Evolutionary conservation across 164 flowering plant genomes (phyloP), one percentile per base, ranked within the genome.

Genomic region (Chimonanthus salicifolius): DNA sequence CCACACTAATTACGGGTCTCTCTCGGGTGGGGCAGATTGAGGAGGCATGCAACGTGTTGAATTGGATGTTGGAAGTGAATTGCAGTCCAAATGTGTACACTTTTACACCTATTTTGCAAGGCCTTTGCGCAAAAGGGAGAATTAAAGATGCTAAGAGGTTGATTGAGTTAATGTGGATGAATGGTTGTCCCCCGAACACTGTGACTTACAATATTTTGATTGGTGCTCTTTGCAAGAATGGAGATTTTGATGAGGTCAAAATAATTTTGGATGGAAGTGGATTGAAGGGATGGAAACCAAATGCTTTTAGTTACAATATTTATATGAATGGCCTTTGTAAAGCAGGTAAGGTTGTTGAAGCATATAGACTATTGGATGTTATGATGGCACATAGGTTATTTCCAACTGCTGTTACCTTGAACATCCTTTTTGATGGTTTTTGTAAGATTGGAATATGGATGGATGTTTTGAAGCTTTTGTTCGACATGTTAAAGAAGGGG

Each of bases 291-390:
- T 75, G 72, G 68, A 71, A 15, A 72, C 81, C 82, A 4, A 81
- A 77, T 79, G 85, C 77, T 45, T 73, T 79, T 74, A 84, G 82
- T 3, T 84, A 80, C 58, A 71, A 80, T 67, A 78, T 68, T 16
- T 77, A 79, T 69, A 76, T 84, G 64, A 80, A 84, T 68, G 67
- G 73, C 74, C 80, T 72, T 47, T 79, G 82, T 74, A 84, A 81
- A 72, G 51, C 15, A 45, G 81, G 84, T 21, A 76, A 74, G 64
- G 79, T 79, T 72, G 69, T 66, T 58, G 71, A 74, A 71, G 62
- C 72, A 48, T 69, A 50, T 18, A 69, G 72, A 51, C 5, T n/a
- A 51, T 20, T 69, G 49, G 72, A 69, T 21, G 10, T 50, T 10
- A 69, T 69, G 72, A 51, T 69, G 72, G 18, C 7, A 8, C 11